Conservation (phyloP, 2,329 filamentous ascomycete species). For the Colletotrichum costaricense region DNA sequence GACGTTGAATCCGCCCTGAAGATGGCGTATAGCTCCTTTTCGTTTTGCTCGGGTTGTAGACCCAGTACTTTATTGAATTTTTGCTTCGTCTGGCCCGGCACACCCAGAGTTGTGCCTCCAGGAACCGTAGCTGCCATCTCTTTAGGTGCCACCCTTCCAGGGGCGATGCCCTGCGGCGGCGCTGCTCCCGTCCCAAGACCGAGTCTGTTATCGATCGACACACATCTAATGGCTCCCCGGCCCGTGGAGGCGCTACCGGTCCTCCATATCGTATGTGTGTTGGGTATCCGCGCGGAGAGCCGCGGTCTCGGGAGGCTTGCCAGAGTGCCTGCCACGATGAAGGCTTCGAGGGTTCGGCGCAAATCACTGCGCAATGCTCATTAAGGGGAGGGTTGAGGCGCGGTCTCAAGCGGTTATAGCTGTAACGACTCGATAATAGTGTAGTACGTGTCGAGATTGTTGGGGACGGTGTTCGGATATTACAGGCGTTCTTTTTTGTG, state of each 20-base stretch:
- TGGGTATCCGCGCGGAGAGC: slow-evolving; percentile 56
- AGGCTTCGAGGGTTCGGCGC: slow-evolving; percentile 22
- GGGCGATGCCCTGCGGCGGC: slow-evolving; percentile 20
- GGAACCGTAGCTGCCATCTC: slow-evolving; percentile 40
- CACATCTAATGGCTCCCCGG: slow-evolving; percentile 50
- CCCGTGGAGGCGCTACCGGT: slow-evolving; percentile 50
- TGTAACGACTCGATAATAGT: neutral
- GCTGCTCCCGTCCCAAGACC: slow-evolving; percentile 3
- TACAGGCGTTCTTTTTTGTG: neutral
- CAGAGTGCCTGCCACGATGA: slow-evolving; percentile 41
- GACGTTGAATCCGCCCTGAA: slow-evolving; percentile 37
- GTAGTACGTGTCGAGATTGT: neutral
- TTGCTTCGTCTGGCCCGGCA: slow-evolving; percentile 8
- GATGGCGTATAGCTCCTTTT: slow-evolving; percentile 36
- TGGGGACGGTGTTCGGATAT: neutral
- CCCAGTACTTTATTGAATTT: slow-evolving; percentile 29
- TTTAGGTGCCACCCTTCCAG: slow-evolving; percentile 36
- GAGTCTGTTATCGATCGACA: slow-evolving; percentile 38
- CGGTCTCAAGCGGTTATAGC: neutral
- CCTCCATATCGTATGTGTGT: slow-evolving; percentile 50
- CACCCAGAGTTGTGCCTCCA: slow-evolving; percentile 29
- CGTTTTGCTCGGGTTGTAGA: slow-evolving; percentile 26
- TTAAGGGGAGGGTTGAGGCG: neutral
- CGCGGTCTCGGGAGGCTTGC: slow-evolving; percentile 53
- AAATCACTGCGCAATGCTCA: slow-evolving; percentile 18